phyloP scores from a whole-genome alignment of 192 early-diverging fungal genomes.

The Gaertneriomyces semiglobifer region DNA sequence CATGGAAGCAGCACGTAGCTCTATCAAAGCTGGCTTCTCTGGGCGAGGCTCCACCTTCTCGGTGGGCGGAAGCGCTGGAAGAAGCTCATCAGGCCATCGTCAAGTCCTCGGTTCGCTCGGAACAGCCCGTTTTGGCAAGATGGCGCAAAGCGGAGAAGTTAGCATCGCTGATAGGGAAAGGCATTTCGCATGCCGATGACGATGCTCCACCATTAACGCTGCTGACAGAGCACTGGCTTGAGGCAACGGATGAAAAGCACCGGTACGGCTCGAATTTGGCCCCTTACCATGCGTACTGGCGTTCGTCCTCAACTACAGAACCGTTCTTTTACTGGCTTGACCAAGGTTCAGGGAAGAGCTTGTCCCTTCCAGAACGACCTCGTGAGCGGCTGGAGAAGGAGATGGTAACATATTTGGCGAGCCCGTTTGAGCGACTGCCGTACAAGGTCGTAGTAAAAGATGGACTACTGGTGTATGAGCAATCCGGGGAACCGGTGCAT shows the following conservation, averaged over 20 bases:
- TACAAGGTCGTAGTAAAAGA: constrained; percentile 1
- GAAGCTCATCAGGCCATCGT: too few species aligned
- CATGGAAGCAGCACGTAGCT: too few species aligned
- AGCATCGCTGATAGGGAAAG: too few species aligned
- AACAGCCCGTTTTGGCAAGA: too few species aligned
- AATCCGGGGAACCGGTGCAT: constrained; percentile 5
- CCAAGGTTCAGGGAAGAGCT: background rate
- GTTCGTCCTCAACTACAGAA: background rate
- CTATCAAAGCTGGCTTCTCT: too few species aligned
- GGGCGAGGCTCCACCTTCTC: too few species aligned
- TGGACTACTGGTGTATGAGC: constrained; percentile 9
- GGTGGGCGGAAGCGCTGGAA: too few species aligned
- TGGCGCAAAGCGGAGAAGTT: too few species aligned
- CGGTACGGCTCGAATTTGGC: constrained; percentile 9
- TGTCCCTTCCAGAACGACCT: background rate
- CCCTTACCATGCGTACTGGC: constrained; percentile 7
- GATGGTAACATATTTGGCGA: constrained; percentile 8
- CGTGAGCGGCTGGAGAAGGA: constrained; percentile 8
- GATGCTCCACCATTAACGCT: constrained; percentile 3
- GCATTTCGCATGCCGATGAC: background rate
- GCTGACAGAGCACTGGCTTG: constrained; percentile 15
- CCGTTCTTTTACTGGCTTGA: constrained; percentile 15
- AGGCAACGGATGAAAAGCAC: background rate
- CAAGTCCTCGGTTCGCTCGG: too few species aligned
- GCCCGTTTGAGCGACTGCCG: constrained; percentile 1